Conservation (phyloP, 768 basidiomycete species). For the Ramaria sp. region DNA sequence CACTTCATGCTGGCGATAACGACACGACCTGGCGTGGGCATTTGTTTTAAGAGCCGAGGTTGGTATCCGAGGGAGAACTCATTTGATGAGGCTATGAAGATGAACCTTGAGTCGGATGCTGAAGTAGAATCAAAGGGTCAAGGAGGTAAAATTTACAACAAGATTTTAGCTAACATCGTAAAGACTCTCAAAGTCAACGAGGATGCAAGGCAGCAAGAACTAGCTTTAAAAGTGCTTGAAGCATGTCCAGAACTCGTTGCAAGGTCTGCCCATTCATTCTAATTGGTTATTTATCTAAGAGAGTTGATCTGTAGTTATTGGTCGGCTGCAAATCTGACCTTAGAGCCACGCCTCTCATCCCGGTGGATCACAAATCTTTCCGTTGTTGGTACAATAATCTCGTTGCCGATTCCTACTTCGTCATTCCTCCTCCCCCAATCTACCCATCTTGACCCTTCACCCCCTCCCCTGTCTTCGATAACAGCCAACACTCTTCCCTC, state of each 20-base stretch:
- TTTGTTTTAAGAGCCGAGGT: slow-evolving; percentile 82
- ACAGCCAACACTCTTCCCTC: slow-evolving; percentile 76
- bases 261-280: slow-evolving; percentile 35
- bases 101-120: slow-evolving; percentile 26
- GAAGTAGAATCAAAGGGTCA: slow-evolving; percentile 22
- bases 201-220: slow-evolving; percentile 74
- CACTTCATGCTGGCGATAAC: slow-evolving; percentile 83
- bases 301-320: slow-evolving; percentile 47
- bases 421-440: slow-evolving; percentile 45
- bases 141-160: slow-evolving; percentile 61
- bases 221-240: slow-evolving; percentile 67
- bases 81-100: slow-evolving; percentile 23
- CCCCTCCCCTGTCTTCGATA: slow-evolving; percentile 61
- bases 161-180: slow-evolving; percentile 68
- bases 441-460: slow-evolving; percentile 51
- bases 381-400: slow-evolving; percentile 69
- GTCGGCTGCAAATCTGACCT: slow-evolving; percentile 52
- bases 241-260: slow-evolving; percentile 83
- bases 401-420: slow-evolving; percentile 55
- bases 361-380: slow-evolving; percentile 89
- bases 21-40: slow-evolving; percentile 67
- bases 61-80: slow-evolving; percentile 77
- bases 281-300: slow-evolving; percentile 1
- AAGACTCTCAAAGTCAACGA: slow-evolving; percentile 79
- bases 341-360: slow-evolving; percentile 80